These are phyloP conservation scores for Globisporangium orthogonon DNA, from an alignment of 352 stramenopile species.

Conservation along the genomic window DNA sequence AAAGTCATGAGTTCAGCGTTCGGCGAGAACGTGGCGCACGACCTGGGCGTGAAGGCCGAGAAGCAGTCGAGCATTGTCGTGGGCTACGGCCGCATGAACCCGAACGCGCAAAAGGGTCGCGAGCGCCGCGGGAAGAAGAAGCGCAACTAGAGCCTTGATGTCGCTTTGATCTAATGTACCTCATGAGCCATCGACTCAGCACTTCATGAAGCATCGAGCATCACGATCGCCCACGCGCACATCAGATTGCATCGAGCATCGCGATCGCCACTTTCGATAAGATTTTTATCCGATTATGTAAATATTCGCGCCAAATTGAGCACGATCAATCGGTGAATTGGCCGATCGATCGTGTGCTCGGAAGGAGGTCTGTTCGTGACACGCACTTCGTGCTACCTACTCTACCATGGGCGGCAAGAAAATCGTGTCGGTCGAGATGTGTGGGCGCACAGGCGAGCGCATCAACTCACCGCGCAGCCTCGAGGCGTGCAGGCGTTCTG, in stretches of 20 bases:
- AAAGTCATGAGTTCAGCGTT: slow-evolving; percentile 92
- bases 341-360: no score
- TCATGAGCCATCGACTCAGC: not conserved
- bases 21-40: slow-evolving; percentile 91
- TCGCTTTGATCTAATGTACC: not conserved
- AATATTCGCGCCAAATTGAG: no score
- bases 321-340: no score
- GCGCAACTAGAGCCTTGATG: slow-evolving; percentile 41
- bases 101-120: slow-evolving; percentile 93
- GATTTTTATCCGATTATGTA: no score
- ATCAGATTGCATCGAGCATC: no score
- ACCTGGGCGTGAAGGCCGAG: slow-evolving; percentile 91
- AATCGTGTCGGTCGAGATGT: slow-evolving; percentile 46
- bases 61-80: slow-evolving; percentile 88
- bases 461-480: slow-evolving; percentile 61
- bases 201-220: no score
- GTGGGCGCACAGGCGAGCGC: slow-evolving; percentile 33
- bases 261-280: no score
- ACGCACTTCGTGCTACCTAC: not conserved
- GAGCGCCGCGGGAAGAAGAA: slow-evolving; percentile 98
- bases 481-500: slow-evolving; percentile 62
- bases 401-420: slow-evolving; percentile 26
- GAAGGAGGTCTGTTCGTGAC: no score
- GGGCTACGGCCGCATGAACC: slow-evolving; percentile 94
- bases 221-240: no score